Percentiles rank a stretch among this genome's conserved stretches.
Conservation (phyloP, 495 filamentous ascomycete genomes). For the Poronia punctata region DNA sequence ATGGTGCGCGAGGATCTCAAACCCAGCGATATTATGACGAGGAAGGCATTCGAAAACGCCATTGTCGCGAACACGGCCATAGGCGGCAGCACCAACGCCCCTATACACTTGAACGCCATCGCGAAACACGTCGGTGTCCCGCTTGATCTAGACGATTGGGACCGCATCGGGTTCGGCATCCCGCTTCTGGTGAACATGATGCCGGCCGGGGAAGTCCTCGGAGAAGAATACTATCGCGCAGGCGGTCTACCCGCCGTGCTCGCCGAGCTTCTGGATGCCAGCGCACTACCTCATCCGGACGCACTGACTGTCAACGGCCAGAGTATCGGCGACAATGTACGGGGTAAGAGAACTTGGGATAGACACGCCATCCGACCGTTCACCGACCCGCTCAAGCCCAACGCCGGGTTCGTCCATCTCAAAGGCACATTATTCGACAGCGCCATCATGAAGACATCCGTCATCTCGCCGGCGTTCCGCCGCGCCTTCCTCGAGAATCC, state of each 20-base stretch:
- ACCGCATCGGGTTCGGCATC: constrained; percentile 40
- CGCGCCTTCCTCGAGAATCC: constrained; percentile 42
- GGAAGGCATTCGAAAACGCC: constrained; percentile 49
- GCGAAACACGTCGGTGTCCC: constrained; percentile 48
- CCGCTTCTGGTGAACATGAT: constrained; percentile 50
- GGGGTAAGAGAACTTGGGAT: constrained; percentile 10
- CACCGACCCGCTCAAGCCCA: constrained; percentile 37
- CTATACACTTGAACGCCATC: constrained; percentile 50
- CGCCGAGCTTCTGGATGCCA: constrained; percentile 44
- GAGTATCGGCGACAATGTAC: constrained; percentile 7
- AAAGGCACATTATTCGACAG: constrained; percentile 46
- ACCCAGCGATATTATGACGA: constrained; percentile 50
- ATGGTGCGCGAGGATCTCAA: constrained; percentile 49
- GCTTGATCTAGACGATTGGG: constrained; percentile 48
- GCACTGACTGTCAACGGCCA: constrained; percentile 9
- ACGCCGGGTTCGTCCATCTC: constrained; percentile 47
- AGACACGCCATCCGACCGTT: constrained; percentile 38
- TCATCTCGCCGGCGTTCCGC: constrained; percentile 44
- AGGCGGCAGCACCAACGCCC: constrained; percentile 51
- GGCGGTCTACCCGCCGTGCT: constrained; percentile 50
- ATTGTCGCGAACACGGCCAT: constrained; percentile 48
- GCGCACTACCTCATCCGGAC: constrained; percentile 5
- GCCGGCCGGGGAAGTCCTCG: constrained; percentile 44
- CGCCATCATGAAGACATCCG: constrained; percentile 53
- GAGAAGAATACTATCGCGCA: constrained; percentile 48